A percentile compares a stretch with the other conserved stretches of the same genome.
phyloP scores from a whole-genome alignment of 345 rosid species.

The Lagerstroemia speciosa region DNA sequence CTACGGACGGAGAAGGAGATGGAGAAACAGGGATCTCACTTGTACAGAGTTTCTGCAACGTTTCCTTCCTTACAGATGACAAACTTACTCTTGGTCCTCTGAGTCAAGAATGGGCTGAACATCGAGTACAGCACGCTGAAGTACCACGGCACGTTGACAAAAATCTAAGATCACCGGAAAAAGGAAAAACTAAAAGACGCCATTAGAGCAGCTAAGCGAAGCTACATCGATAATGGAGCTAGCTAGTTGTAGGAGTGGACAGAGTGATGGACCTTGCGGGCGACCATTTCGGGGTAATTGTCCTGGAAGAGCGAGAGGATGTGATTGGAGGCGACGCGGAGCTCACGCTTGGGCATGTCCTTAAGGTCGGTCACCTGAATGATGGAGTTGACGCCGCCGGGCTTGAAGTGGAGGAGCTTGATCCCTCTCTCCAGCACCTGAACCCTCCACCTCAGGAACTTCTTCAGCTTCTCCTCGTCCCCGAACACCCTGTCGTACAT shows the following conservation, averaged over 20 bases:
- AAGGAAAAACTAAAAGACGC: too few species aligned
- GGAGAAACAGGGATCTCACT: slow-evolving; percentile 42
- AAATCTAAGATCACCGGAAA: slow-evolving; percentile 36
- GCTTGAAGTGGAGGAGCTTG: slow-evolving; percentile 65
- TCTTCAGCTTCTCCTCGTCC: slow-evolving; percentile 73
- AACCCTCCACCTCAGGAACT: slow-evolving; percentile 84
- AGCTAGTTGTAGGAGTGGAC: too few species aligned
- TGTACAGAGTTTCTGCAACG: slow-evolving; percentile 92
- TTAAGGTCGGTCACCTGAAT: slow-evolving; percentile 95
- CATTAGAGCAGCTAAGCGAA: background rate
- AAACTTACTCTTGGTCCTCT: slow-evolving; percentile 93
- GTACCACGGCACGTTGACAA: slow-evolving; percentile 98
- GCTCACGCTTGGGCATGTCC: slow-evolving; percentile 94
- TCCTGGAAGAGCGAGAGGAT: slow-evolving; percentile 91
- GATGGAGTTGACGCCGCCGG: slow-evolving; percentile 86
- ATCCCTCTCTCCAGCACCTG: slow-evolving; percentile 90
- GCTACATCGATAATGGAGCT: background rate
- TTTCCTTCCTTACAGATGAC: slow-evolving; percentile 84
- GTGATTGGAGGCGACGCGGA: slow-evolving; percentile 79
- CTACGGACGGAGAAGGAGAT: background rate
- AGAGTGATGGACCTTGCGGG: slow-evolving; percentile 57
- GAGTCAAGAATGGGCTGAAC: slow-evolving; percentile 91
- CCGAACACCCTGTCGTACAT: slow-evolving; percentile 87
- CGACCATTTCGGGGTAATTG: slow-evolving; percentile 99
- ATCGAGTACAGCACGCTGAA: slow-evolving; percentile 73